These are phyloP conservation scores for Apiospora koreana DNA, from an alignment of 2,329 filamentous ascomycete species.

Conservation along the genomic window DNA sequence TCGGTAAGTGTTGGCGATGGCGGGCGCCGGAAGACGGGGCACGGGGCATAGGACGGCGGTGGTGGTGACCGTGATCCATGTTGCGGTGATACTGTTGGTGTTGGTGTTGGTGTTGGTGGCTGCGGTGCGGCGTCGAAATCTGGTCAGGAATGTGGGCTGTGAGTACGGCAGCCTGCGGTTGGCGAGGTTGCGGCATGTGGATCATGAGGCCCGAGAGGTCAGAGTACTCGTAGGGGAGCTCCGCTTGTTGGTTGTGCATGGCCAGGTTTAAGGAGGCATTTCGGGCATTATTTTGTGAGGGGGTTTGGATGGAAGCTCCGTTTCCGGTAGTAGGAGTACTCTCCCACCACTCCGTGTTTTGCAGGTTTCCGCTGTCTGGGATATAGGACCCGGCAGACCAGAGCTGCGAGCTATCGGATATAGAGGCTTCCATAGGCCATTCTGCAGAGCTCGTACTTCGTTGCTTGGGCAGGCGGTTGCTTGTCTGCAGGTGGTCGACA, in stretches of 20 bases:
- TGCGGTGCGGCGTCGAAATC: neutral
- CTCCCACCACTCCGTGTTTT: slow-evolving; percentile 30
- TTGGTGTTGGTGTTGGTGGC: neutral
- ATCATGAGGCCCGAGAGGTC: slow-evolving; percentile 51
- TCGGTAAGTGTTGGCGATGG: slow-evolving; percentile 30
- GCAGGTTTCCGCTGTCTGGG: slow-evolving; percentile 19
- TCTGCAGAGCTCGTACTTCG: slow-evolving; percentile 31
- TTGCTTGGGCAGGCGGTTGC: slow-evolving; percentile 20
- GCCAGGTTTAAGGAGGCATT: slow-evolving; percentile 40
- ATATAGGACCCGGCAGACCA: slow-evolving; percentile 19
- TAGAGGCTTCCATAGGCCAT: slow-evolving; percentile 33
- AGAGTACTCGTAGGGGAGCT: slow-evolving; percentile 42
- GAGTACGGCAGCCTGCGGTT: slow-evolving; percentile 38
- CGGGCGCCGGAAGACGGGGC: slow-evolving; percentile 57
- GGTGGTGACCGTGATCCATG: slow-evolving; percentile 34
- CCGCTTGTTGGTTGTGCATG: slow-evolving; percentile 42
- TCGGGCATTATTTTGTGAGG: slow-evolving; percentile 1
- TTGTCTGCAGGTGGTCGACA: slow-evolving; percentile 17
- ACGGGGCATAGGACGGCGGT: slow-evolving; percentile 51
- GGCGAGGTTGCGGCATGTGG: slow-evolving; percentile 52
- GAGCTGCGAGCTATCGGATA: slow-evolving; percentile 24
- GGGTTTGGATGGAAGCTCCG: neutral
- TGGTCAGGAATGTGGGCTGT: slow-evolving; percentile 30
- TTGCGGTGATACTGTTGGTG: slow-evolving; percentile 11
- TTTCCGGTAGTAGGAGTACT: slow-evolving; percentile 14